Evolutionary conservation across 805 yeast species (phyloP).

Genomic region (Candida silvicultrix): DNA sequence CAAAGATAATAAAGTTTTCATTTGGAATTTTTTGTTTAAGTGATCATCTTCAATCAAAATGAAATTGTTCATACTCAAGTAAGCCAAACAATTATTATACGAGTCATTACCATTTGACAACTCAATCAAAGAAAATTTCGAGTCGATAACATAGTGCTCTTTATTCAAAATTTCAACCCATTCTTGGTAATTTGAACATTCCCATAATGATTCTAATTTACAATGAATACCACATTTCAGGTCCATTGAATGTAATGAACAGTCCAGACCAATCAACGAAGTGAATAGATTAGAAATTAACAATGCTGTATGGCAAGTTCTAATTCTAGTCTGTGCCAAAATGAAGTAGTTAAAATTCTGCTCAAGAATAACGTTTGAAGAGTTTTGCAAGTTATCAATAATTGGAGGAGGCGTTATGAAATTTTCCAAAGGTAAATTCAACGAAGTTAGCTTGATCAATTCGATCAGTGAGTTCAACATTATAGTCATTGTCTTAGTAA

Average conservation of each 20-base stretch:
- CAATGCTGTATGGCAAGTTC: slow-evolving; percentile 66
- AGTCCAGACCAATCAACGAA: slow-evolving; percentile 36
- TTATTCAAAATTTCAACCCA: slow-evolving; percentile 41
- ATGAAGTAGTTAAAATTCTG: slow-evolving; percentile 47
- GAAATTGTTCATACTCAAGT: slow-evolving; percentile 36
- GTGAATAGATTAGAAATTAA: slow-evolving; percentile 54
- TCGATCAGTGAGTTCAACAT: slow-evolving; percentile 79
- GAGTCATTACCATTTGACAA: slow-evolving; percentile 48
- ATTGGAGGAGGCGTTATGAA: slow-evolving; percentile 34
- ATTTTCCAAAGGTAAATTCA: slow-evolving; percentile 54
- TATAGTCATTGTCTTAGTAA: slow-evolving; percentile 71
- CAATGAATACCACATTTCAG: slow-evolving; percentile 64
- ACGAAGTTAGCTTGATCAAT: slow-evolving; percentile 65
- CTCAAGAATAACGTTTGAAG: slow-evolving; percentile 22
- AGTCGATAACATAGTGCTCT: slow-evolving; percentile 37
- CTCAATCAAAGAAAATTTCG: slow-evolving; percentile 48
- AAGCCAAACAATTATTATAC: slow-evolving; percentile 38
- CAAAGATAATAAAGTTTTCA: slow-evolving; percentile 46
- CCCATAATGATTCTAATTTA: slow-evolving; percentile 53
- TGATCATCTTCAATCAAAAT: slow-evolving; percentile 29
- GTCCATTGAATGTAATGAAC: slow-evolving; percentile 38
- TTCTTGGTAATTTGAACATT: slow-evolving; percentile 37
- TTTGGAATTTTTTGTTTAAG: slow-evolving; percentile 31
- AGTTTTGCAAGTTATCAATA: slow-evolving; percentile 25
- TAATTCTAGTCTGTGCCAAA: slow-evolving; percentile 65